Evolutionary conservation across 352 stramenopile species (phyloP), one percentile per base, ranked within the genome.

Genomic region (Plasmopara viticola): DNA sequence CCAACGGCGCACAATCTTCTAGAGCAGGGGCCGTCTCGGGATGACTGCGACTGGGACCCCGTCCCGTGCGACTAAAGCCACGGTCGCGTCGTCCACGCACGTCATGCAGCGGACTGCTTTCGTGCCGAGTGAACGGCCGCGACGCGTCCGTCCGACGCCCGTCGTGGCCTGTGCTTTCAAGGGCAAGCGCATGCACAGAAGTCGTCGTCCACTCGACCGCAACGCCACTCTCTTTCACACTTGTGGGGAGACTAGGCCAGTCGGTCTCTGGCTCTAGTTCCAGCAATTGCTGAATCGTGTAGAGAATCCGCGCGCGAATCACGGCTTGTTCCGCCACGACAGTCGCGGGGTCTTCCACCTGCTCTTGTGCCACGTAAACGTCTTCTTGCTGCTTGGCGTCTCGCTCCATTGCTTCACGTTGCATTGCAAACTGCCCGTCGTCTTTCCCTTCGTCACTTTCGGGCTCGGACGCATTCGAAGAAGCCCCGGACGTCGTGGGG

Each of bases 271-370:
- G 78, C 46, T 89, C 76, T 64, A 91, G 74, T 59, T 83, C 72
- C 0, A 91, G 65, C 48, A 91, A 51, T 53, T 87, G 66, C 18
- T 80, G 73, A 41, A 91, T 87, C 17, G 81, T 87, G 64, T 88
- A 91, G 42, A 86, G 70, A 60, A 88, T 79, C 38, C 78, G 76
- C 45, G 72, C 72, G 9, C 59, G 56, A 34, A 78, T 80, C 49
- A 70, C 64, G 20, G 58, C 56, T 51, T 78, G 57, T 48, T 79
- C 58, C 4, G 72, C 56, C 13, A 63, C 68, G 31, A 68, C 58
- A n/a, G 63, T 35, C 10, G 7, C 10, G 2, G 4, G 6, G 31
- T 35, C 4, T 5, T 4, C 10, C 1, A 1, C 31, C 10, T 12
- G 31, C 7, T 35, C 31, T 35, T 35, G 31, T 1, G 31, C 31